Evolutionary conservation across 768 basidiomycete species (phyloP).

Genomic region (Russula vinacea): DNA sequence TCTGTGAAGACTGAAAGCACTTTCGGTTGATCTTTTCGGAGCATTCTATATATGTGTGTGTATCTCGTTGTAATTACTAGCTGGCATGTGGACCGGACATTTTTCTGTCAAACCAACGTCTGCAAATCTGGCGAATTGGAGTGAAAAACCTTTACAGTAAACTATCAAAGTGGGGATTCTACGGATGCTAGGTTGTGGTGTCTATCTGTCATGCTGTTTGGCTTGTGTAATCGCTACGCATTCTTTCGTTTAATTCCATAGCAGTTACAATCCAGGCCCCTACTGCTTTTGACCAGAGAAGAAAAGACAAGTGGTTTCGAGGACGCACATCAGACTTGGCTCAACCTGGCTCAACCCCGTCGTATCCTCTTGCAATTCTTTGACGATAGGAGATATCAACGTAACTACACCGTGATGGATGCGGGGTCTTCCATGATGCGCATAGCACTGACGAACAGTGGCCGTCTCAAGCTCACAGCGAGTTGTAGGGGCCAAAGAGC

Average conservation of each 20-base stretch:
- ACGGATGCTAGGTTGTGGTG: too few relatives aligned
- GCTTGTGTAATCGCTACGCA: background rate
- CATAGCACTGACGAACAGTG: background rate
- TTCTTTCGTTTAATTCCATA: background rate
- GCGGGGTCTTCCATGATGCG: background rate
- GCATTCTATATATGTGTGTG: background rate
- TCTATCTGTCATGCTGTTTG: background rate
- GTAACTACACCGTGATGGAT: background rate
- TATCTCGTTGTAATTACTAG: background rate
- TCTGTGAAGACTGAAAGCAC: slow-evolving; percentile 49
- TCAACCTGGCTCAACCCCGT: too few relatives aligned
- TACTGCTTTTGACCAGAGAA: background rate
- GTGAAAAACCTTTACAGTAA: too few relatives aligned
- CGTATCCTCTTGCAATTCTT: background rate
- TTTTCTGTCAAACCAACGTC: background rate
- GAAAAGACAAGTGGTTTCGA: background rate
- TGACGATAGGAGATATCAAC: background rate
- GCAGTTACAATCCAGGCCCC: background rate
- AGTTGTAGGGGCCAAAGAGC: background rate
- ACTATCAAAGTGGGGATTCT: background rate
- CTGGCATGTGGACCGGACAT: background rate
- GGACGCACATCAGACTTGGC: background rate
- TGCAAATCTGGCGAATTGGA: background rate
- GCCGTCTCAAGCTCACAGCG: background rate
- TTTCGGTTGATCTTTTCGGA: slow-evolving; percentile 15